Evolutionary conservation across 2,329 filamentous ascomycete species (phyloP), one percentile per base, ranked within the genome.

Genomic region (Thielaviopsis ethacetica): DNA sequence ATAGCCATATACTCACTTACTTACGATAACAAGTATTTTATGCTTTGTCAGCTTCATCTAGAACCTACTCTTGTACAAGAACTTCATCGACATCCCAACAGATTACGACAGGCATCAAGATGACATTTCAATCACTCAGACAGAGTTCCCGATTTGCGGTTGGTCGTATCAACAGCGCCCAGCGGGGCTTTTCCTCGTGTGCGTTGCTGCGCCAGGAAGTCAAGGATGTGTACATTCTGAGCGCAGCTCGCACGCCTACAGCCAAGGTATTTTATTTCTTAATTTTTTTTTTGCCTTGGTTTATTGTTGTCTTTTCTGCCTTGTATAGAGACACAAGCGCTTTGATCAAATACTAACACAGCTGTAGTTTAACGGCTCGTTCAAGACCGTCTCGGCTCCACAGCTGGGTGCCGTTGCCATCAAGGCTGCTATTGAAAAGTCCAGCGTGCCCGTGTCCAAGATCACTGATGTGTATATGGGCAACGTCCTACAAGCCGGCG

Each of bases 401-500:
- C 80, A 87, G 67, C 85, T 98, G 53, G 93, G 88, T 64, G 89
- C 91, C 30, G 83, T 84, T 17, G 93, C 91, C 61, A 97, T 98
- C 75, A 93, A 91, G 71, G 86, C 89, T 53, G 93, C 93, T 27
- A 72, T 98, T 58, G 81, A 85, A 65, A 95, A 93, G 72, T 94
- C 91, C 57, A 84, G 83, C 63, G 80, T 97, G 6, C 91, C 93
- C 1, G 71, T 82, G 57, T 82, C 85, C 38, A 86, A 86, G 68
- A 88, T 97, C 67, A 86, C 85, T 63, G 87, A 95, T 72, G 89
- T 97, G 17, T 97, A 97, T 75, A 95, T 97, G 88, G 93, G 93
- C 68, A 95, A 96, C 67, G 93, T 97, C 10, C 79, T 97, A 49
- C 85, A 90, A 70, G 91, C 79, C 52, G 81, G 80, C 19, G 80